A percentile compares a stretch with the other conserved stretches of the same genome.
These are phyloP conservation scores for Cochlearia excelsa DNA, from an alignment of 345 rosid genomes.

Conservation along the genomic window DNA sequence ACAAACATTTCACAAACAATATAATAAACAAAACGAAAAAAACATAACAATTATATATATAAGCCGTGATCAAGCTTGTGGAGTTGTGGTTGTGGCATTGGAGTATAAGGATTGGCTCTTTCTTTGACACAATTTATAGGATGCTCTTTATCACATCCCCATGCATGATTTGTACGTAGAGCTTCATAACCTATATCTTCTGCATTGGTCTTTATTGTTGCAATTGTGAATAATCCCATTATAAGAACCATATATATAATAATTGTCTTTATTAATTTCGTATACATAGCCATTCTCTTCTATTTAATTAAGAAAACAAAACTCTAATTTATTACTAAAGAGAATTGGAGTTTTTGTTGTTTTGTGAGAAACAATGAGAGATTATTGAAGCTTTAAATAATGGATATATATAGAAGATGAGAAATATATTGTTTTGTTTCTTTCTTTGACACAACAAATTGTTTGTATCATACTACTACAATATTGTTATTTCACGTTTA, in stretches of 20 bases:
- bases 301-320: neutral
- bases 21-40: no score
- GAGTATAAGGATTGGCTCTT: conserved; percentile 6
- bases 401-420: neutral
- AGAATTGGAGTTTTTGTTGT: neutral
- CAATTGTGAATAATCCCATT: conserved; percentile 20
- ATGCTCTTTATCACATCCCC: conserved; percentile 26
- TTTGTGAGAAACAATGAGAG: conserved; percentile 5
- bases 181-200: conserved; percentile 17
- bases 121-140: neutral
- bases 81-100: no score
- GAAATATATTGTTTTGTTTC: conserved; percentile 16
- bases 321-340: no score
- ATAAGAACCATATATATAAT: conserved; percentile 21
- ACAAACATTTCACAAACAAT: no score
- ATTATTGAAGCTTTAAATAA: conserved; percentile 23
- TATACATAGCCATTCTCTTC: conserved; percentile 14
- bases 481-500: neutral
- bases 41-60: no score
- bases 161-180: conserved; percentile 8
- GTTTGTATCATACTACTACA: conserved; percentile 2
- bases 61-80: no score
- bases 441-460: conserved; percentile 14
- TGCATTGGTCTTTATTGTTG: conserved; percentile 30
- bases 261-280: conserved; percentile 2